Evolutionary conservation across 345 rosid genomes (phyloP), one percentile per base, ranked within the genome.

Genomic region (Murraya paniculata): DNA sequence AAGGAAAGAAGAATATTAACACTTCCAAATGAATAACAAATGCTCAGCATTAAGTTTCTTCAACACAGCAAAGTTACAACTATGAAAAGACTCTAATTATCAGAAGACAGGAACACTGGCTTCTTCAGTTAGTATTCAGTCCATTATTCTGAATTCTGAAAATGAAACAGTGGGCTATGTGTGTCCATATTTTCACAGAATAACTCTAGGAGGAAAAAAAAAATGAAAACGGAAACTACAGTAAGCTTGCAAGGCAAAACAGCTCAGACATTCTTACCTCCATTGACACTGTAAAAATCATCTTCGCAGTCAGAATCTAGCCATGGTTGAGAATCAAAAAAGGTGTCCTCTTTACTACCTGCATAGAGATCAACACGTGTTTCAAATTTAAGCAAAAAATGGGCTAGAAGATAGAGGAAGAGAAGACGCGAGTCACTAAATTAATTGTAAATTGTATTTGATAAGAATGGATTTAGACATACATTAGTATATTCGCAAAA

Each of bases 291-390:
- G 79, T 78, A 86, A 85, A 94, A 96, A 81, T 96, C 99, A 64
- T 94, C 98, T 41, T 96, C 99, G 19, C 95, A 90, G 72, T 95
- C 98, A 0, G 98, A 93, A 30, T 92, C 98, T 50, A 96, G 69
- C 90, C 90, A 96, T 4, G 90, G 80, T 80, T 76, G 89, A 6
- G 99, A 87, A 83, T 96, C 99, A 56, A 92, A 93, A 87, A 96
- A 96, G 21, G 77, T 62, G 62, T 96, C 99, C 57, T 92, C 94
- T 88, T 85, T 96, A 79, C 94, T 91, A 65, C 94, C 99, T 96
- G 90, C 87, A 82, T 62, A 67, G 35, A 35, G 68, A 35, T 41
- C 6, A 62, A 57, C 75, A 65, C 31, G 38, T 48, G 7, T 55
- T 48, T 50, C 60, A 76, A 59, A 41, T 28, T 36, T 21, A 25